These are phyloP conservation scores for Simplicillium aogashimaense DNA, from an alignment of 2,329 filamentous ascomycete species.

Conservation along the genomic window DNA sequence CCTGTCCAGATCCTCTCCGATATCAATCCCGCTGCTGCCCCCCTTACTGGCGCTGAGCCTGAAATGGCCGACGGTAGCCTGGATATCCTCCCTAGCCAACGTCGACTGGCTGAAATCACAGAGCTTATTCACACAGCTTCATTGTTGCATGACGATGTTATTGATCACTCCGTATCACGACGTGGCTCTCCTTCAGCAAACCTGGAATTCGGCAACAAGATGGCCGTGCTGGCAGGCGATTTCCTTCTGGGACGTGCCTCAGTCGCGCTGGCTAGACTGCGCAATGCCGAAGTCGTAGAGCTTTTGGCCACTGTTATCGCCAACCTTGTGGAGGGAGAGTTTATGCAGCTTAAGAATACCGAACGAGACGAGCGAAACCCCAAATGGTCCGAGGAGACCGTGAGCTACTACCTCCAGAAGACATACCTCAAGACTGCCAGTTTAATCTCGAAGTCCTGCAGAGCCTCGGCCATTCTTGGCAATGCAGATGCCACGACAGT, in stretches of 20 bases:
- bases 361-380: conserved; percentile 78
- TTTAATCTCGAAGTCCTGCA: conserved; percentile 91
- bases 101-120: conserved; percentile 88
- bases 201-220: conserved; percentile 95
- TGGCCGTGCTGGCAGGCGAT: conserved; percentile 96
- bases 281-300: conserved; percentile 91
- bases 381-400: conserved; percentile 75
- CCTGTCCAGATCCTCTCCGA: conserved; percentile 59
- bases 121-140: conserved; percentile 97
- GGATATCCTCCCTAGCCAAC: conserved; percentile 84
- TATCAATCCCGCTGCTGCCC: conserved; percentile 58
- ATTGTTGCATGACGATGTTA: conserved; percentile 94
- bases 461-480: conserved; percentile 79
- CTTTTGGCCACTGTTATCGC: conserved; percentile 92
- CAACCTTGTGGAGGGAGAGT: conserved; percentile 95
- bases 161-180: conserved; percentile 81
- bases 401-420: conserved; percentile 94
- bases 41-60: conserved; percentile 28
- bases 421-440: conserved; percentile 96
- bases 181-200: conserved; percentile 84
- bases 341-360: conserved; percentile 99
- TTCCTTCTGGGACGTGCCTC: conserved; percentile 90
- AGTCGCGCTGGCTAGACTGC: conserved; percentile 79
- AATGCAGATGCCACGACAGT: conserved; percentile 68
- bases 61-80: conserved; percentile 30